phyloP scores from a whole-genome alignment of 2,329 filamentous ascomycete species.

The Lecanicillium sp. region DNA sequence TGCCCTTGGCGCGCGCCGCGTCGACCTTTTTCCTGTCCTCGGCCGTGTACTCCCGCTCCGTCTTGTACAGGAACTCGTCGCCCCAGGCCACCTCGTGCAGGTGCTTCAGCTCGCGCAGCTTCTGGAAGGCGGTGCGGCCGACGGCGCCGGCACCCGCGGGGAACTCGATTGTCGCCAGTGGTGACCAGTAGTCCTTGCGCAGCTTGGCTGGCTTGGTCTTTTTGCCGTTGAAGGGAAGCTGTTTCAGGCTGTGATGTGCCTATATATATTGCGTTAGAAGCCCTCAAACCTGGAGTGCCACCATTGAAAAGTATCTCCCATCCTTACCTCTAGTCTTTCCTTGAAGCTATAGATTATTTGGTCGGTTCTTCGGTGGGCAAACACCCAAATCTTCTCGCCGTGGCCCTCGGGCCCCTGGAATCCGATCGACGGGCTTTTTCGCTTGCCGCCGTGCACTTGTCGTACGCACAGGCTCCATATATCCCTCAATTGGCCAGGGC shows the following conservation, averaged over 20 bases:
- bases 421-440: conserved; percentile 11
- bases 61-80: conserved; percentile 35
- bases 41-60: conserved; percentile 23
- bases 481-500: conserved; percentile 7
- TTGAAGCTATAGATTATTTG: conserved; percentile 46
- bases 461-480: conserved; percentile 7
- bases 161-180: conserved; percentile 53
- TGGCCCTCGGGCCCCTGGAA: conserved; percentile 30
- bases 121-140: conserved; percentile 53
- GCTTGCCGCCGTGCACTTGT: conserved; percentile 4
- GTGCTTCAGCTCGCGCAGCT: conserved; percentile 55
- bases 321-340: conserved; percentile 34
- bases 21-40: conserved; percentile 25
- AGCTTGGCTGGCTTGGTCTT: conserved; percentile 56
- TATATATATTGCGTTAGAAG: conserved; percentile 11
- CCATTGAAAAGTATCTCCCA: too few relatives aligned
- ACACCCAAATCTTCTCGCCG: conserved; percentile 52
- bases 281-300: too few relatives aligned
- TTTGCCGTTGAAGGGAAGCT: conserved; percentile 60
- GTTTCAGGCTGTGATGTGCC: conserved; percentile 40
- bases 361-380: conserved; percentile 40
- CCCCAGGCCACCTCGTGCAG: conserved; percentile 57
- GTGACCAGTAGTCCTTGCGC: conserved; percentile 61
- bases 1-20: conserved; percentile 20
- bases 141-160: conserved; percentile 41